Base-by-base conservation (phyloP, 164 flowering plant species). In the Warburgia ugandensis region DNA sequence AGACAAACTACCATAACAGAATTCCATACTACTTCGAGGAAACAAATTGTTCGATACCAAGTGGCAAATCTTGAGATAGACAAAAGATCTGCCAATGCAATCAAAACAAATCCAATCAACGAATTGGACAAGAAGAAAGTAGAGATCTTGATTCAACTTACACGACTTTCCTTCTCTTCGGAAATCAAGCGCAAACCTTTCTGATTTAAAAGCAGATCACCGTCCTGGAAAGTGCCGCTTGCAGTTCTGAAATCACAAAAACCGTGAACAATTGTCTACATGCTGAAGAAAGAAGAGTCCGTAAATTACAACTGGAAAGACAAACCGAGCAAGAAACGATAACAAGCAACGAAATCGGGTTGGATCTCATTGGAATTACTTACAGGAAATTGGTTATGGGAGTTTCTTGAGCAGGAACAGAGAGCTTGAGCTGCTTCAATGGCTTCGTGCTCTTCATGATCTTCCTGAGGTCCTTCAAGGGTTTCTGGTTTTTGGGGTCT, bases 171-270 rank as follows among this genome's bases (percentile, higher is more conserved):
- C 41, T 77, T 83, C 39, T 78, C 86, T 58, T 81, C 84, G 5
- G 97, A 89, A 22, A 75, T 70, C 22, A 86, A 74, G 13, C 96
- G 72, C 65, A 94, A 38, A 1, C 99, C 99, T 59, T 75, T 94
- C 76, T 77, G 87, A 50, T 94, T 94, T 49, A 94, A 71, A 11
- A 82, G 78, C 56, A 94, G 71, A 81, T 86, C 97, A 5, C 99
- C 99, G 40, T 94, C 97, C 36, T 86, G 96, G 71, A 94, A 94
- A 29, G 99, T 94, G 16, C 99, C 99, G 51, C 99, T 94, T 0
- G 97, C 92, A 17, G 97, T 84, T 78, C 99, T 89, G 71, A 42
- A 25, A 54, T 51, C 23, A 28, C 38, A 42, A 44, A 47, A 26
- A 3, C 31, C 16, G 0, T 7, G 1, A 14, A 16, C 43, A 26